Evolutionary conservation across 2,329 filamentous ascomycete species (phyloP).

Genomic region (Aspergillus sp.): DNA sequence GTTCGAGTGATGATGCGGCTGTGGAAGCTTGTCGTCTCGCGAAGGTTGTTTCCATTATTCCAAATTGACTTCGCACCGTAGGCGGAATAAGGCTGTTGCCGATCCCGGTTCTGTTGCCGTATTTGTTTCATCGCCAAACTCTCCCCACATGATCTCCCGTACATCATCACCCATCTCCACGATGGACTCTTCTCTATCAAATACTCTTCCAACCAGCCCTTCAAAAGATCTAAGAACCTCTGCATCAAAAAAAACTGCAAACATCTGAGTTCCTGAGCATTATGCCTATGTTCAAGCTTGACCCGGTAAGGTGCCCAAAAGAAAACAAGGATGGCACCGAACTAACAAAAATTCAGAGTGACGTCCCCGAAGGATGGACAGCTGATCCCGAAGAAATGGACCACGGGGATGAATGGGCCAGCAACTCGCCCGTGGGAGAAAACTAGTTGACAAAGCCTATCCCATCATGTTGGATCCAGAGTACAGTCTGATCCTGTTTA

Average conservation of each 20-base stretch:
- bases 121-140: neutral
- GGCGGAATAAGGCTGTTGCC: neutral
- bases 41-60: neutral
- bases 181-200: neutral
- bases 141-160: neutral
- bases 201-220: neutral
- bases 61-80: neutral
- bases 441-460: neutral
- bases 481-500: neutral
- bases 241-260: neutral
- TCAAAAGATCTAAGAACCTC: neutral
- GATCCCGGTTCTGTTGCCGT: neutral
- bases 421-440: neutral
- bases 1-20: constrained; percentile 17
- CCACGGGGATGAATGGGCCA: neutral
- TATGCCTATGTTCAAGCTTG: neutral
- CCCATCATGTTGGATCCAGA: neutral
- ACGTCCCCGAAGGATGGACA: neutral
- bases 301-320: neutral
- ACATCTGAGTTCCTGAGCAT: neutral
- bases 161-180: neutral
- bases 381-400: neutral
- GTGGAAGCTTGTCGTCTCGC: constrained; percentile 14
- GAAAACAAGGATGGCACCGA: neutral
- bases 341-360: neutral